Percentiles rank a stretch among this genome's conserved stretches.
Conservation (phyloP, 2,329 filamentous ascomycete genomes). For the Talaromyces albobiverticillius region DNA sequence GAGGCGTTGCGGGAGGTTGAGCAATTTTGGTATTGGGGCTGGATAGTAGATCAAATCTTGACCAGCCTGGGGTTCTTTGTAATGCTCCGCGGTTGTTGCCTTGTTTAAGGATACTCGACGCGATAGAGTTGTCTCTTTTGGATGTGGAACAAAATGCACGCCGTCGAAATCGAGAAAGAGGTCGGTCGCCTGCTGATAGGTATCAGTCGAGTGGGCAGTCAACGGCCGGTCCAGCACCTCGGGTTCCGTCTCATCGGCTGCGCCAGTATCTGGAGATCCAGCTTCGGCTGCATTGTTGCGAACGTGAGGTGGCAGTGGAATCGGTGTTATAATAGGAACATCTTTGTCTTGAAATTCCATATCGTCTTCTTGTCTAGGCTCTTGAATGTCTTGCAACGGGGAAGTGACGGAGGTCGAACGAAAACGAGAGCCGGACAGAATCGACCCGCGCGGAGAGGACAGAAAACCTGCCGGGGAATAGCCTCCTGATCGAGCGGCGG, state of each 20-base stretch:
- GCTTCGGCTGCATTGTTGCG: background rate
- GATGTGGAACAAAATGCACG: conserved; percentile 41
- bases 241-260: background rate
- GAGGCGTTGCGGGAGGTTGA: conserved; percentile 85
- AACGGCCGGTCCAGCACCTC: conserved; percentile 29
- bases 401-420: conserved; percentile 36
- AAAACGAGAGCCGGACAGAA: conserved; percentile 37
- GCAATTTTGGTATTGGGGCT: conserved; percentile 86
- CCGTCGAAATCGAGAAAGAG: conserved; percentile 51
- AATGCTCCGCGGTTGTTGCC: conserved; percentile 35
- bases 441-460: conserved; percentile 42
- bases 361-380: conserved; percentile 35
- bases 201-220: conserved; percentile 44
- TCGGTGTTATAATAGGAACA: conserved; percentile 18
- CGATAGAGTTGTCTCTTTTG: conserved; percentile 22
- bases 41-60: conserved; percentile 93
- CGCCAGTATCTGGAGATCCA: background rate
- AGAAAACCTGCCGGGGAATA: conserved; percentile 39
- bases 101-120: conserved; percentile 37
- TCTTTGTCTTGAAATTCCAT: conserved; percentile 17
- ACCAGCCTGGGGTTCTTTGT: conserved; percentile 52
- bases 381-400: conserved; percentile 37
- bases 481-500: conserved; percentile 35
- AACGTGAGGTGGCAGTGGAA: background rate
- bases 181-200: conserved; percentile 42